Evolutionary conservation across 2,329 filamentous ascomycete genomes (phyloP).

Genomic region (Hymenotorrendiella dingleyae): DNA sequence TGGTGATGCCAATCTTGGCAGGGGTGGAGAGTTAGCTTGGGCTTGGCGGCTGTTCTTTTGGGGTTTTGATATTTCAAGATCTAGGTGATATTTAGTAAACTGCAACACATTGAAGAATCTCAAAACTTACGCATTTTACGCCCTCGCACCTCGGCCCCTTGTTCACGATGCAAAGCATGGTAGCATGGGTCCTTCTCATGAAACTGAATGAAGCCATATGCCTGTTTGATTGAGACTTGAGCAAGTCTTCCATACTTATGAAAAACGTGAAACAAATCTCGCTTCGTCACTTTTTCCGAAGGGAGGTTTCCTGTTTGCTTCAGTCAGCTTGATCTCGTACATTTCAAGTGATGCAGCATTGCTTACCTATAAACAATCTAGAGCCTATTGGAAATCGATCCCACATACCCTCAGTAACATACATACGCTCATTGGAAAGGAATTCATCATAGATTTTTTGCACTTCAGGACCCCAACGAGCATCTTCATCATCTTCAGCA

Average conservation of each 20-base stretch:
- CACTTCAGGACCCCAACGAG: conserved; percentile 40
- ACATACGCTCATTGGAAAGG: conserved; percentile 64
- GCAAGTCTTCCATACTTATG: conserved; percentile 78
- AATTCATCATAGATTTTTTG: conserved; percentile 69
- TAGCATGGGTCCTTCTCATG: conserved; percentile 69
- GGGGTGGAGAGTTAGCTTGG: conserved; percentile 8
- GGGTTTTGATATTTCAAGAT: conserved; percentile 83
- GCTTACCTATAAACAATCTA: conserved; percentile 72
- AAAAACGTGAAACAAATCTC: conserved; percentile 89
- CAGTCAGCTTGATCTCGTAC: no score
- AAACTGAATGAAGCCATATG: conserved; percentile 96
- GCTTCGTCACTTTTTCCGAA: conserved; percentile 87
- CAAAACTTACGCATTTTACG: conserved; percentile 77
- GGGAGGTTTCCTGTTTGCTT: conserved; percentile 70
- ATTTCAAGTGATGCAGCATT: no score
- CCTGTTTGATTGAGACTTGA: conserved; percentile 93
- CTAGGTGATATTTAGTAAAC: conserved; percentile 41
- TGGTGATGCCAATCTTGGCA: conserved; percentile 56
- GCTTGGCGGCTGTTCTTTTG: conserved; percentile 70
- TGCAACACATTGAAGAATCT: not conserved
- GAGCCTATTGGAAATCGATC: conserved; percentile 73
- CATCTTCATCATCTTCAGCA: conserved; percentile 28
- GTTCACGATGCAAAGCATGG: conserved; percentile 68
- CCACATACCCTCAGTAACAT: conserved; percentile 75
- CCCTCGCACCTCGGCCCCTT: conserved; percentile 78